These are phyloP conservation scores for Wilcoxina mikolae DNA, from an alignment of 495 filamentous ascomycete genomes.

Conservation along the genomic window DNA sequence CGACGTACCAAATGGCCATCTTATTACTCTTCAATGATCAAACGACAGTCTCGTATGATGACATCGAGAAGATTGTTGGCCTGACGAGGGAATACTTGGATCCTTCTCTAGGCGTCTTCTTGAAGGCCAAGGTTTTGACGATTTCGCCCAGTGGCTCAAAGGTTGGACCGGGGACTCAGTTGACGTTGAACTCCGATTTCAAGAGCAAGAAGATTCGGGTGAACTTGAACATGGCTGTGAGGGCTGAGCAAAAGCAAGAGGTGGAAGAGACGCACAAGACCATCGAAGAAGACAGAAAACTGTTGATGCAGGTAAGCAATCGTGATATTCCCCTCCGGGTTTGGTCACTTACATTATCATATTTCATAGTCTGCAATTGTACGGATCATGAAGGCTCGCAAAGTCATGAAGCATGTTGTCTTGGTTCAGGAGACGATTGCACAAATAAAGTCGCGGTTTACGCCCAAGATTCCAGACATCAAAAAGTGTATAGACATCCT, in stretches of 20 bases:
- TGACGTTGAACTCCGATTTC: constrained; percentile 78
- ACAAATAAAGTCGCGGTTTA: constrained; percentile 88
- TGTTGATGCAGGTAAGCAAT: constrained; percentile 79
- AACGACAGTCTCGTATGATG: constrained; percentile 71
- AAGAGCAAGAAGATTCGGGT: constrained; percentile 95
- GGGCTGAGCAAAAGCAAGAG: constrained; percentile 88
- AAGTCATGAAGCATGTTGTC: constrained; percentile 92
- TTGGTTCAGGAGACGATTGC: constrained; percentile 87
- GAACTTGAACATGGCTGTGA: constrained; percentile 88
- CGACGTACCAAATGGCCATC: constrained; percentile 93
- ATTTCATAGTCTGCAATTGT: constrained; percentile 77
- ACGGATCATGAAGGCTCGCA: constrained; percentile 97
- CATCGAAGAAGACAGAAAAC: constrained; percentile 93
- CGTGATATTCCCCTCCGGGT: background rate
- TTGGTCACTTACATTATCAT: constrained; percentile 23
- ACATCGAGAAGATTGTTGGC: constrained; percentile 66
- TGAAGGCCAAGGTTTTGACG: constrained; percentile 76
- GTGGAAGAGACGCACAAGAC: constrained; percentile 97
- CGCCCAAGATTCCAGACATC: constrained; percentile 84
- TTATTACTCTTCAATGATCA: constrained; percentile 90
- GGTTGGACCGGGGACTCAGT: constrained; percentile 57
- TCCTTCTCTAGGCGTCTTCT: constrained; percentile 62
- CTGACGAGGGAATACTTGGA: constrained; percentile 69
- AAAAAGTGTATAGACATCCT: constrained; percentile 99
- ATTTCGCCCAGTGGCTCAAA: constrained; percentile 56